phyloP scores from a whole-genome alignment of 768 basidiomycete species.

The Calocybe cyanea region DNA sequence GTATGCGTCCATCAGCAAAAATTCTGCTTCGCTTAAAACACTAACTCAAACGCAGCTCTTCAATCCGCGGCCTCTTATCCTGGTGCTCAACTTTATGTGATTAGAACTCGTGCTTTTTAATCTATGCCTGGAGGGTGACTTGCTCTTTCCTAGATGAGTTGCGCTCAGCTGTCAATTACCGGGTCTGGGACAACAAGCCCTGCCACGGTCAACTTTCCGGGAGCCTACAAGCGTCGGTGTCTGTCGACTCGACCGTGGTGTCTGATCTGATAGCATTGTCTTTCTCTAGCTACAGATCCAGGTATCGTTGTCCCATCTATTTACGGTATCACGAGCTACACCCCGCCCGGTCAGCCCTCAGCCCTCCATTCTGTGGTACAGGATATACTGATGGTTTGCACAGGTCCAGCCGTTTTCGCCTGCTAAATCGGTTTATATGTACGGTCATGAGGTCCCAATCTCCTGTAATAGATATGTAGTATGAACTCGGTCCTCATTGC shows the following conservation, averaged over 20 bases:
- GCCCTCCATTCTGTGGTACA: neutral
- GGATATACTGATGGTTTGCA: neutral
- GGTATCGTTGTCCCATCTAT: conserved; percentile 28
- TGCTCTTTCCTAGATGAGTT: conserved; percentile 18
- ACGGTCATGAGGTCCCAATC: too few species aligned
- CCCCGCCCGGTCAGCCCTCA: conserved; percentile 7
- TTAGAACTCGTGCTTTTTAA: conserved; percentile 4
- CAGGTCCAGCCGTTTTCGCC: conserved; percentile 28
- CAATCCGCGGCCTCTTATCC: conserved; percentile 30
- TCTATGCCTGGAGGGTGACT: neutral
- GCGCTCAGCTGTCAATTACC: conserved; percentile 18
- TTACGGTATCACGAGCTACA: conserved; percentile 21
- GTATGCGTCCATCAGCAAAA: conserved; percentile 14
- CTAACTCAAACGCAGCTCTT: conserved; percentile 18
- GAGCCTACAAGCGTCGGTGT: neutral
- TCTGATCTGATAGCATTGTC: neutral
- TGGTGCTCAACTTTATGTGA: conserved; percentile 41
- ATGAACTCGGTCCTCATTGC: neutral
- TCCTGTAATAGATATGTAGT: neutral
- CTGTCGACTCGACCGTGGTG: neutral
- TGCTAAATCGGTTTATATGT: conserved; percentile 19
- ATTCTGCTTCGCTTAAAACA: neutral
- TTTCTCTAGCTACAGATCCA: conserved; percentile 21
- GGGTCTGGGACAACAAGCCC: conserved; percentile 5
- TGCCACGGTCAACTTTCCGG: conserved; percentile 5